Conservation (phyloP, 257 asterid species). For the Orobanche coerulescens region DNA sequence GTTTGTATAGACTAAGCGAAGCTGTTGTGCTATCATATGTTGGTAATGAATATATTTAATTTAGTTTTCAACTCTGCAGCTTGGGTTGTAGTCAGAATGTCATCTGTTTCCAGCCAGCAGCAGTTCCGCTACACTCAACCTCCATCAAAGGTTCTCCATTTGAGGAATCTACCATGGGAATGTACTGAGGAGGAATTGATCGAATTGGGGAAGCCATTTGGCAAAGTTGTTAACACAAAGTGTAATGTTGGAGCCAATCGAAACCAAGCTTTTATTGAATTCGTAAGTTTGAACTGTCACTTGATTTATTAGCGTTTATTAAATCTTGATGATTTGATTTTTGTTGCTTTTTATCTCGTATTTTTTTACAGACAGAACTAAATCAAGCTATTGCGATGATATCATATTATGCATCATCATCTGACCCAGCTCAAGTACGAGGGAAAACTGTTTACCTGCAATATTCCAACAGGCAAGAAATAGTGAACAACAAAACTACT, state of each 20-base stretch:
- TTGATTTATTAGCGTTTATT: background rate
- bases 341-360: conserved; percentile 13
- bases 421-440: conserved; percentile 99
- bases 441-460: conserved; percentile 99
- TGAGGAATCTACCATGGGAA: conserved; percentile 98
- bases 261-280: conserved; percentile 96
- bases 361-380: conserved; percentile 55
- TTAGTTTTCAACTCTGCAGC: conserved; percentile 21
- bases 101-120: conserved; percentile 92
- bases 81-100: conserved; percentile 45
- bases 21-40: background rate
- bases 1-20: background rate
- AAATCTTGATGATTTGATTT: background rate
- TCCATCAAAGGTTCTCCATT: conserved; percentile 95
- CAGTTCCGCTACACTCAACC: conserved; percentile 96
- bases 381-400: conserved; percentile 99
- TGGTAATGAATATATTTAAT: background rate
- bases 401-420: conserved; percentile 92
- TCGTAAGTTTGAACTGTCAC: conserved; percentile 45
- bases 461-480: conserved; percentile 98
- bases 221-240: conserved; percentile 91
- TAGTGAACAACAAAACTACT: conserved; percentile 98
- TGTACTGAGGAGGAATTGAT: conserved; percentile 90
- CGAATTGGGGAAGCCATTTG: conserved; percentile 93
- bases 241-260: conserved; percentile 98